Evolutionary conservation across 441 rosid species (phyloP).

Genomic region (Aleurites moluccanus): DNA sequence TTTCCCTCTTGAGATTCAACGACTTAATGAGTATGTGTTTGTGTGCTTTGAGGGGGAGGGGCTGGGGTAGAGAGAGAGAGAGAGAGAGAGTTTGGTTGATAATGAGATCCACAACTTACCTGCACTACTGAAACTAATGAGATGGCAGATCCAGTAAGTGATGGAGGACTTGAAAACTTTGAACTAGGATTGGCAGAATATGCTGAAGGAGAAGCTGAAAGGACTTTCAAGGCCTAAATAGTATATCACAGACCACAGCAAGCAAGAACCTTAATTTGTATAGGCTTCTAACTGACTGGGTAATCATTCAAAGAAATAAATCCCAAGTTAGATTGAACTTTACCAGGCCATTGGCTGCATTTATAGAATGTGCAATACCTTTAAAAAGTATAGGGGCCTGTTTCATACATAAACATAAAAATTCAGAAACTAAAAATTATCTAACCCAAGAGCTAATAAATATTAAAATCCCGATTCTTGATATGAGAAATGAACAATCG

Average conservation of each 20-base stretch:
- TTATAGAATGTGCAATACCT: constrained; percentile 82
- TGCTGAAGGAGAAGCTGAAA: constrained; percentile 81
- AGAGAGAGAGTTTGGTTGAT: background rate
- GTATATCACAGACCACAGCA: constrained; percentile 11
- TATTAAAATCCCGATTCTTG: background rate
- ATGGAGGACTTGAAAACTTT: constrained; percentile 65
- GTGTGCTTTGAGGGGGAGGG: background rate
- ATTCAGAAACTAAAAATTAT: background rate
- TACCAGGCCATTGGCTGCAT: constrained; percentile 69
- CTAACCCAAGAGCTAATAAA: background rate
- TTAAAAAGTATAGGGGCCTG: constrained; percentile 81
- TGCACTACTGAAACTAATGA: constrained; percentile 83
- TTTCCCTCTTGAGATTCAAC: background rate
- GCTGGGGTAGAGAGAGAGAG: background rate
- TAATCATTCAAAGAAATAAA: constrained; percentile 8
- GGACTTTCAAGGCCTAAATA: constrained; percentile 66
- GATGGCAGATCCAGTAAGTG: constrained; percentile 63
- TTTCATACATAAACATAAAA: background rate
- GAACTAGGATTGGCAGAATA: constrained; percentile 78
- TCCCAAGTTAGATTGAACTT: constrained; percentile 13
- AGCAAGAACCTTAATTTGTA: background rate
- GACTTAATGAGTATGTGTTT: background rate
- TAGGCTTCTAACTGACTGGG: background rate
- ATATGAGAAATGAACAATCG: background rate
- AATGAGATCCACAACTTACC: constrained; percentile 34